Evolutionary conservation across 306 rosid species (phyloP), one percentile per base, ranked within the genome.

Genomic region (Parietaria judaica): DNA sequence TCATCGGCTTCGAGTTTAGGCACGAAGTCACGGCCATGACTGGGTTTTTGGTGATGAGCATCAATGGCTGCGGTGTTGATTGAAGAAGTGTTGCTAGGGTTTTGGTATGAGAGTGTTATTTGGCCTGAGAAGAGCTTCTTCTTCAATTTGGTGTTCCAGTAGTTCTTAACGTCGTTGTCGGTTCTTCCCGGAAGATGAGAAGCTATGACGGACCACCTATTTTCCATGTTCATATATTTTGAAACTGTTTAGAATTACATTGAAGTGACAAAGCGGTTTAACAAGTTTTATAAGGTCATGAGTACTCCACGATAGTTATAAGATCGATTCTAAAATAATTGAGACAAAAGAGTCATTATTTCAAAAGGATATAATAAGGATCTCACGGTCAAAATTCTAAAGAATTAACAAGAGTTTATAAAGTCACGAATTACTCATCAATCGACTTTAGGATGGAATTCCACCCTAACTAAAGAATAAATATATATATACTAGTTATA

Each of bases 61-160:
- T 8, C 7, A 10, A 14, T 12, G 43, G 49, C 5, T 62, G 61
- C 35, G 54, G 67, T 43, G 6, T 66, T 64, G 64, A 60, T 46
- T 50, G 16, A 46, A 51, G 43, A 48, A 71, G 37, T 55, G 51
- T 60, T 73, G 13, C 48, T 41, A 8, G 15, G 34, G 15, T 36
- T 58, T 36, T 41, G 62, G 7, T 58, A 76, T 61, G 65, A 72
- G 72, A 63, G 31, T 59, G 31, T 59, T 49, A 63, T 51, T 63
- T 79, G 72, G 68, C 75, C 85, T 23, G 85, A 66, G 54, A 82
- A 44, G 0, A 80, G 61, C 75, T 81, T 86, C 83, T 86, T 89
- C 86, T 86, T 90, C 12, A 90, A 64, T 65, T 78, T 86, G 45
- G 97, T 82, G 77, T 90, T 90, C 97, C 97, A 90, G 54, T 90